These are phyloP conservation scores for Malus hybrid DNA, from an alignment of 331 rosid genomes.

Conservation along the genomic window DNA sequence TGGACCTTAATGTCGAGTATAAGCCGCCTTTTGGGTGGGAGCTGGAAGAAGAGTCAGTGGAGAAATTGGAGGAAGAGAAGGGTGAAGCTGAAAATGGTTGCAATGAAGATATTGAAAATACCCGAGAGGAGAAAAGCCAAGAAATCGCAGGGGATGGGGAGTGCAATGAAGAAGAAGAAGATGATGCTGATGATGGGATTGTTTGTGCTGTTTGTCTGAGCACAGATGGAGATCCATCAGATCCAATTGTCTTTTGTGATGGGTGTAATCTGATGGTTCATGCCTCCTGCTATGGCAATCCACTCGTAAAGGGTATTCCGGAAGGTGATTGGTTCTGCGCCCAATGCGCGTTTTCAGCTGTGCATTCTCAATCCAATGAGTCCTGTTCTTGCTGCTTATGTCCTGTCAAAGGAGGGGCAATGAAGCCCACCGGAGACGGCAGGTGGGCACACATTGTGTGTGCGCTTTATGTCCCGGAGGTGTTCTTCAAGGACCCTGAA, in stretches of 20 bases:
- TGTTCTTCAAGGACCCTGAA: slow-evolving; percentile 63
- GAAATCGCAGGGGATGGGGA: not conserved
- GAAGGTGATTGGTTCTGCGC: slow-evolving; percentile 81
- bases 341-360: slow-evolving; percentile 30
- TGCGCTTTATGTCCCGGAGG: slow-evolving; percentile 70
- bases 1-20: slow-evolving; percentile 63
- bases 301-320: slow-evolving; percentile 44
- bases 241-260: slow-evolving; percentile 82
- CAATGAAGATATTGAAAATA: not conserved
- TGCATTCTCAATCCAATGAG: not conserved
- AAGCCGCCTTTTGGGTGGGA: slow-evolving; percentile 20
- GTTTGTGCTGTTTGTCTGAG: slow-evolving; percentile 66
- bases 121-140: not conserved
- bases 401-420: slow-evolving; percentile 52
- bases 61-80: not conserved
- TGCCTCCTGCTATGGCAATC: slow-evolving; percentile 77
- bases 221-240: slow-evolving; percentile 71
- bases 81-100: not conserved
- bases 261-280: slow-evolving; percentile 89
- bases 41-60: not conserved
- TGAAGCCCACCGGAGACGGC: slow-evolving; percentile 46
- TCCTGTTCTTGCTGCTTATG: slow-evolving; percentile 45
- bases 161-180: not conserved
- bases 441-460: slow-evolving; percentile 72
- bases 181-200: slow-evolving; percentile 53